phyloP scores from a whole-genome alignment of 352 stramenopile genomes.

The Phytophthora crassamura region DNA sequence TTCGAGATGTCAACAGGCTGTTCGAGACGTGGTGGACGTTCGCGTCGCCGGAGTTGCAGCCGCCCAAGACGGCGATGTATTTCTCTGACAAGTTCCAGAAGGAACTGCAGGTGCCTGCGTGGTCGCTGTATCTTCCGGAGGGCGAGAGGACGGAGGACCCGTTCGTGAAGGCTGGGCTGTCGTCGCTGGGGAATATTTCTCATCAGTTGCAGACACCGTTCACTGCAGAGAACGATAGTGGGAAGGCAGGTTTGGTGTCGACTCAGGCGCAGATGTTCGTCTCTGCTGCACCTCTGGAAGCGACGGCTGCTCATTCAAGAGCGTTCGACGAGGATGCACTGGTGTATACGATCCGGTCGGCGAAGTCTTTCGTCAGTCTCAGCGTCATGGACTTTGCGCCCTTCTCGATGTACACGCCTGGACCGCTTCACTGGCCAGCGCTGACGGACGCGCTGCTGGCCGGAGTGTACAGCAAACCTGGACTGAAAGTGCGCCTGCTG shows the following conservation, averaged over 20 bases:
- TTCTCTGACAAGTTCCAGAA: constrained; percentile 68
- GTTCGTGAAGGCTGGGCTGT: constrained; percentile 54
- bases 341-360: constrained; percentile 76
- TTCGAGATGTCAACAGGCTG: constrained; percentile 68
- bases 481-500: constrained; percentile 63
- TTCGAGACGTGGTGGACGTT: constrained; percentile 84
- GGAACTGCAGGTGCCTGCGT: constrained; percentile 61
- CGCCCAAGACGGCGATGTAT: constrained; percentile 47
- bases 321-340: constrained; percentile 77
- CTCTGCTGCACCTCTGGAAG: constrained; percentile 66
- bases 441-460: constrained; percentile 69
- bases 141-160: constrained; percentile 45
- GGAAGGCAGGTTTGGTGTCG: not conserved
- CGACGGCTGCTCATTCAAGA: constrained; percentile 51
- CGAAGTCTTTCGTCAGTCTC: constrained; percentile 58
- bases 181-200: constrained; percentile 56
- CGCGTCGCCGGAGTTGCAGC: constrained; percentile 38
- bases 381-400: constrained; percentile 88
- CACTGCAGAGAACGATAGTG: constrained; percentile 1
- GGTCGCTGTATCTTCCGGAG: constrained; percentile 59
- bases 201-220: constrained; percentile 53
- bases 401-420: constrained; percentile 73
- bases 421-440: constrained; percentile 69
- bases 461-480: constrained; percentile 59
- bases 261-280: constrained; percentile 57